Base-by-base conservation (phyloP, 1,284 basidiomycete species). In the Sporisorium sorghi region DNA sequence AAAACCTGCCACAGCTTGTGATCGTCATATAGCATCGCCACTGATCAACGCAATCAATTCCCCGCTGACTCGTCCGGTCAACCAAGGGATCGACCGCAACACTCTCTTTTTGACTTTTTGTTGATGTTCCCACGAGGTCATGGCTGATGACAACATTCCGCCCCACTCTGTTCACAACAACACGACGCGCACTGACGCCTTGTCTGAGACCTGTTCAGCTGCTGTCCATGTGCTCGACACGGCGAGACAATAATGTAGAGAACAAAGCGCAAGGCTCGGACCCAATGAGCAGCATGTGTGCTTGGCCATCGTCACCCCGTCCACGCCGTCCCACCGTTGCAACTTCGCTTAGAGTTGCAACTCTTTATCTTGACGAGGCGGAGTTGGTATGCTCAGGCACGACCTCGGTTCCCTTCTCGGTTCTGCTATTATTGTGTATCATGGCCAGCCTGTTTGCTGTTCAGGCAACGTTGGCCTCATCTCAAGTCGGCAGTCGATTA, bases 1-100 rank as follows among this genome's bases (percentile, higher is more conserved):
- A 17, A 47, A 47, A 3, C 17, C 17, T n/a, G 24, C 42, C 43
- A 43, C 40, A n/a, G 12, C 32, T 33, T 11, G 11, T 55, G 57
- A 66, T 66, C 63, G 63, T 60, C 63, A 56, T 56, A 49, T 35
- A 26, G 47, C 57, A 39, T 56, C 32, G 46, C 28, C 12, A 12
- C n/a, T 15, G 17, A 47, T 30, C 46, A 26, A n/a, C 33, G n/a
- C 15, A 40, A 52, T 33, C n/a, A n/a, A 40, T 51, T 30, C 24
- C 57, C 57, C 44, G 32, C 43, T 30, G 23, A 55, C 51, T 66
- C 57, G 59, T 30, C 58, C 47, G 11, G n/a, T 21, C 63, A 59
- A 60, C 58, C 24, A 35, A n/a, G n/a, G 24, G 58, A 56, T 59
- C 53, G 63, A 48, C 47, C 21, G n/a, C n/a, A n/a, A n/a, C 21